phyloP scores from a whole-genome alignment of 1,284 basidiomycete species.

The Ustilago shanxiensis region DNA sequence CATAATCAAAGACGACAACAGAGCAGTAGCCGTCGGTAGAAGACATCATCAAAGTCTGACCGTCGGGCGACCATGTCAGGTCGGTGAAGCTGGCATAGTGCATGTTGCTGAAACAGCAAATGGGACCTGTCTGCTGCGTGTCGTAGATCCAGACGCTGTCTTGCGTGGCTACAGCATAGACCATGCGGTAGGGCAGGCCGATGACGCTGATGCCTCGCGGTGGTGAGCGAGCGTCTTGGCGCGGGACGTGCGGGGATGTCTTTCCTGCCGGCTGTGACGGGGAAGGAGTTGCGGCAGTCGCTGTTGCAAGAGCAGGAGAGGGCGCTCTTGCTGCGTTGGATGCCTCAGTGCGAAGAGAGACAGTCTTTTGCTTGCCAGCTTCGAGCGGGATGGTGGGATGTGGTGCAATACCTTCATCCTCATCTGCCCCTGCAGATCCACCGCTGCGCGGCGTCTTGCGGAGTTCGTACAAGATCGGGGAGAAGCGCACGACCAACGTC shows the following conservation, averaged over 20 bases:
- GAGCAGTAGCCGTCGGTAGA: slow-evolving; percentile 98
- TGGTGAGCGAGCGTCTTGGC: slow-evolving; percentile 31
- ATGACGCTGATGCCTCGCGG: slow-evolving; percentile 76
- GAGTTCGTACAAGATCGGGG: slow-evolving; percentile 90
- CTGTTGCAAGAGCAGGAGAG: slow-evolving; percentile 19
- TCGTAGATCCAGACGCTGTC: slow-evolving; percentile 96
- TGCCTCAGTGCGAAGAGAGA: slow-evolving; percentile 66
- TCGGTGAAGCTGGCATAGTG: slow-evolving; percentile 99
- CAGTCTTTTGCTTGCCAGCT: slow-evolving; percentile 76
- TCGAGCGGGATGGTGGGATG: slow-evolving; percentile 76
- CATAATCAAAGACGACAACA: slow-evolving; percentile 80
- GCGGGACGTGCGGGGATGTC: slow-evolving; percentile 13
- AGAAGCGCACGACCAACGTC: slow-evolving; percentile 92
- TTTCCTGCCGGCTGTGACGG: slow-evolving; percentile 25
- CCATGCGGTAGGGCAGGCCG: slow-evolving; percentile 89
- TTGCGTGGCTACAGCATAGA: slow-evolving; percentile 96
- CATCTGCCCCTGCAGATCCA: background rate
- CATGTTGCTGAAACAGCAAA: slow-evolving; percentile 91
- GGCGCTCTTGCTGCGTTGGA: slow-evolving; percentile 13
- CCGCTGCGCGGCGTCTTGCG: slow-evolving; percentile 70
- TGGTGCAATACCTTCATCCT: slow-evolving; percentile 53
- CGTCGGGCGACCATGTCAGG: slow-evolving; percentile 95
- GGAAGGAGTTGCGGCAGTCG: slow-evolving; percentile 14
- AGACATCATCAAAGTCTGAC: slow-evolving; percentile 89
- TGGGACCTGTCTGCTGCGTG: slow-evolving; percentile 92